Evolutionary conservation across 495 filamentous ascomycete genomes (phyloP).

Genomic region (Neurospora sp.): DNA sequence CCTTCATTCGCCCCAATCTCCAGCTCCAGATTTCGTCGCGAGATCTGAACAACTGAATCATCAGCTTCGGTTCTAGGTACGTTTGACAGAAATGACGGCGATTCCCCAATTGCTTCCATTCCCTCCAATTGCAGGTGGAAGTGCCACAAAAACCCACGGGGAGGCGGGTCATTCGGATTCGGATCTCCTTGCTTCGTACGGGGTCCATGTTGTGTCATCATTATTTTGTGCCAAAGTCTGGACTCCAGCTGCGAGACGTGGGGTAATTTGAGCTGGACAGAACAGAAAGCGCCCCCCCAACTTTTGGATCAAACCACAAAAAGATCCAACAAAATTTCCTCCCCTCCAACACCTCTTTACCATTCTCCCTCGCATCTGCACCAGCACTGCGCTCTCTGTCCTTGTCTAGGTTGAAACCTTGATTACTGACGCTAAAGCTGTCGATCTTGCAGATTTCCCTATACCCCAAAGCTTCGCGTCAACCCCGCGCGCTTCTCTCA

Average conservation of each 20-base stretch:
- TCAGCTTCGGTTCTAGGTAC: background rate
- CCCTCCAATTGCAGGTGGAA: background rate
- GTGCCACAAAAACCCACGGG: background rate
- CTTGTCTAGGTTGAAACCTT: background rate
- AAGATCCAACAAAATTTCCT: background rate
- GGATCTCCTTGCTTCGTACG: background rate
- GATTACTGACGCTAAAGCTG: background rate
- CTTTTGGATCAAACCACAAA: background rate
- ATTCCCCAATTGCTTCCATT: background rate
- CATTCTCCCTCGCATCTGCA: background rate
- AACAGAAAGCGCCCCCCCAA: background rate
- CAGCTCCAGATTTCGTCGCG: background rate
- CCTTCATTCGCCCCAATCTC: background rate
- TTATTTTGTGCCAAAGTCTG: background rate
- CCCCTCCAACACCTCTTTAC: background rate
- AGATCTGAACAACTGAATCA: background rate
- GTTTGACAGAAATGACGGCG: background rate
- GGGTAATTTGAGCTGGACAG: background rate
- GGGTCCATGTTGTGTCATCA: background rate
- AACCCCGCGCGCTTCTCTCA: slow-evolving; percentile 10
- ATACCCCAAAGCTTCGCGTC: background rate
- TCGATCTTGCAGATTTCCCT: background rate
- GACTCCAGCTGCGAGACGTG: background rate
- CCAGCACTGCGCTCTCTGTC: background rate
- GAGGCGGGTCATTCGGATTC: background rate